Evolutionary conservation across 768 basidiomycete genomes (phyloP), one percentile per base, ranked within the genome.

Genomic region (Dacryopinax spathularia): DNA sequence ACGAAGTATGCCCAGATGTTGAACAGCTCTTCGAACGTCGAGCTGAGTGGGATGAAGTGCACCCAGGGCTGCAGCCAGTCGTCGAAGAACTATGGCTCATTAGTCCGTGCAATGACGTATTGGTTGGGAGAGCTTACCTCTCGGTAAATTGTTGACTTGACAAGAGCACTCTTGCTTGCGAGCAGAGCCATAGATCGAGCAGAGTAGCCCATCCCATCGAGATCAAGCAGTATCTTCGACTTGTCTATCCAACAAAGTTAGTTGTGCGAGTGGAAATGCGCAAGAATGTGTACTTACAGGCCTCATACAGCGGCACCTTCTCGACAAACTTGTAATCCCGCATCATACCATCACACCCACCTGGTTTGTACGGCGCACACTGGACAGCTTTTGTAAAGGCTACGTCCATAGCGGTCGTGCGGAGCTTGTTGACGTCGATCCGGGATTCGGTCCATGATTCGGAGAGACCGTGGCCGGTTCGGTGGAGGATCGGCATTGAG

Each of bases 51-150:
- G 29, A 62, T 43, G 33, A 16, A 62, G 41, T 62, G 62, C 25
- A 62, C 62, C 62, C 62, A 63, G 1, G 62, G 62, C 62, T 63
- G 31, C 18, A 63, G 33, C 62, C 62, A 63, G 43, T 56, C 48
- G 22, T 56, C 48, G 18, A 56, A 56, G 48, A 56, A 56, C 48
- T 41, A 22, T 15, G 7, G 6, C 22, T 18, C 22, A 22, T 41
- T 22, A 41, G 39, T 18, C 7, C 7, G 18, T 7, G 18, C 18
- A 18, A 41, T 15, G 39, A 18, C 18, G n/a, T n/a, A n/a, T n/a
- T n/a, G 22, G 39, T 18, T 9, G 35, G 74, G 65, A 72, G 71
- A 70, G 29, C 37, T 6, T 27, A 43, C 37, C 39, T 63, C 62
- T 2, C 27, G 33, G 25, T 63, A 63, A 44, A 63, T 59, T 1